Evolutionary conservation across 1,284 basidiomycete genomes (phyloP).

Genomic region (Mycocalia duriaeana): DNA sequence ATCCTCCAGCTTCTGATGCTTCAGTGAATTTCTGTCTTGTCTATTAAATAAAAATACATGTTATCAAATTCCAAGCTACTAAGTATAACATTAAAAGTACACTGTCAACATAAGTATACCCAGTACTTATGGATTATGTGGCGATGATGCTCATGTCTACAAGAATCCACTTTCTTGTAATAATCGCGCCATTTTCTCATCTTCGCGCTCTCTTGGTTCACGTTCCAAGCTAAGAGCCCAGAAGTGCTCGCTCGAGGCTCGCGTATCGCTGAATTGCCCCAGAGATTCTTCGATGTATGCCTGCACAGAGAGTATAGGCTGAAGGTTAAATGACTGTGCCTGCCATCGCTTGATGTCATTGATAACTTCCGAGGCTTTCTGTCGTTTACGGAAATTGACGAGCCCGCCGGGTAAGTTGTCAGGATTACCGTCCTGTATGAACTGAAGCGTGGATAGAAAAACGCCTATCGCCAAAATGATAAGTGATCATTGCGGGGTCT

Average conservation of each 20-base stretch:
- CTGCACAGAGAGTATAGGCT: constrained; percentile 63
- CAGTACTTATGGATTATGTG: constrained; percentile 19
- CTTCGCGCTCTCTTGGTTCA: constrained; percentile 91
- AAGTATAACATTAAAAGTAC: too few species aligned
- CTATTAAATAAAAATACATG: too few species aligned
- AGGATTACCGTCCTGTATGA: constrained; percentile 97
- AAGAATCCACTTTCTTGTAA: constrained; percentile 88
- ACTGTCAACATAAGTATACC: too few species aligned
- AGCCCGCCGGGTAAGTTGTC: constrained; percentile 78
- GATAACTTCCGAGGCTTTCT: constrained; percentile 91
- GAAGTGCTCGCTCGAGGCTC: constrained; percentile 65
- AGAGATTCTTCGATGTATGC: constrained; percentile 78
- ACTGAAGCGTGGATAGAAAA: constrained; percentile 92
- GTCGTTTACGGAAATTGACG: constrained; percentile 95
- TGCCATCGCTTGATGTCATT: constrained; percentile 97
- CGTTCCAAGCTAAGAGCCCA: constrained; percentile 83
- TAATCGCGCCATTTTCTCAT: constrained; percentile 87
- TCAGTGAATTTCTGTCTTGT: too few species aligned
- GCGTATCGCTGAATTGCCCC: constrained; percentile 59
- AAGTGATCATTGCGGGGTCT: too few species aligned
- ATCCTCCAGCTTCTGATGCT: too few species aligned
- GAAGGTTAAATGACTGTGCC: constrained; percentile 83
- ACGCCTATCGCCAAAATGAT: too few species aligned
- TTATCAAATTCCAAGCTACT: too few species aligned
- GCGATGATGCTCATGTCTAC: constrained; percentile 24